Evolutionary conservation across 768 basidiomycete species (phyloP).

Genomic region (Rhizopogon salebrosus): DNA sequence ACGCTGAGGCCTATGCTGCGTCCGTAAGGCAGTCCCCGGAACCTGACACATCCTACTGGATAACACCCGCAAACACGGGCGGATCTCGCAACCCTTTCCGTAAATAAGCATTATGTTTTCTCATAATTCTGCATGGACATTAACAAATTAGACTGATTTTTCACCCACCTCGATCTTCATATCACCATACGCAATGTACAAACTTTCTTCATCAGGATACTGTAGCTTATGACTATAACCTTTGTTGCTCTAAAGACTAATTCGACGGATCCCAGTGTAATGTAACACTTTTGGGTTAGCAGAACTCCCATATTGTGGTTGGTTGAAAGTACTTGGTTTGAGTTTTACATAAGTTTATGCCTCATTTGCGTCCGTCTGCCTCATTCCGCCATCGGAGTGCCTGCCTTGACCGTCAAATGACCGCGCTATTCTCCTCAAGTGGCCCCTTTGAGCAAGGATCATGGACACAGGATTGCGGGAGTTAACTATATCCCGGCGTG

Average conservation of each 20-base stretch:
- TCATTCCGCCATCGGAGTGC: not conserved
- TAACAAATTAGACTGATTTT: constrained; percentile 15
- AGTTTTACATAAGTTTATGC: constrained; percentile 1
- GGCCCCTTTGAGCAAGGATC: not conserved
- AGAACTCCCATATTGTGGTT: not conserved
- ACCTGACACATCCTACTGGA: constrained; percentile 35
- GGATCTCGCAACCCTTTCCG: constrained; percentile 52
- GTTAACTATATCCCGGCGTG: constrained; percentile 9
- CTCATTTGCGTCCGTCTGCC: not conserved
- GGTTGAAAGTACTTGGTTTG: not conserved
- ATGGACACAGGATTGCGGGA: constrained; percentile 1
- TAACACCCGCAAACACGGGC: constrained; percentile 39
- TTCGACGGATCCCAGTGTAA: constrained; percentile 15
- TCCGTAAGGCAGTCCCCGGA: constrained; percentile 35
- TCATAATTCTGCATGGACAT: constrained; percentile 19
- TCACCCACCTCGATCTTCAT: constrained; percentile 7
- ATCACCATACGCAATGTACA: constrained; percentile 8
- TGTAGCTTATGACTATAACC: constrained; percentile 4
- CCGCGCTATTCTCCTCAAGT: constrained; percentile 19
- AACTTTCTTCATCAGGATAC: constrained; percentile 9
- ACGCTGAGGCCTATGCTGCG: constrained; percentile 57
- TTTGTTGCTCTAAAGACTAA: constrained; percentile 11
- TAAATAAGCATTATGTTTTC: constrained; percentile 25
- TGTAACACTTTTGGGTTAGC: constrained; percentile 13
- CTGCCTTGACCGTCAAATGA: constrained; percentile 14